Evolutionary conservation across 495 filamentous ascomycete genomes (phyloP).

Genomic region (Aspergillus carlsbadensis): DNA sequence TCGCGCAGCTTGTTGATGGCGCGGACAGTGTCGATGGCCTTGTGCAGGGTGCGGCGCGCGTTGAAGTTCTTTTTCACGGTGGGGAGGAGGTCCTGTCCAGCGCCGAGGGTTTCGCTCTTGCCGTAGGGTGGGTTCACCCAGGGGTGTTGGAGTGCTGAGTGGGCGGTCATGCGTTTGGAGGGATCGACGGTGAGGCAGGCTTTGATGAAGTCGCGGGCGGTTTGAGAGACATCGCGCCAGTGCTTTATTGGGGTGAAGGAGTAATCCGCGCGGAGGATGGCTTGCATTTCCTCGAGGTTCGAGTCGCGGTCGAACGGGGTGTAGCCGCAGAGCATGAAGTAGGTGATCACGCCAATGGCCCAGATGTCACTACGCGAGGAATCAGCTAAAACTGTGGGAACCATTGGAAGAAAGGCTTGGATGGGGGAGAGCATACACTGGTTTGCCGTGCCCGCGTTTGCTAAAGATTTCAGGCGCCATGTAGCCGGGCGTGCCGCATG

Average conservation of each 20-base stretch:
- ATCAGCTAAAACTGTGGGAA: conserved; percentile 1
- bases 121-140: conserved; percentile 71
- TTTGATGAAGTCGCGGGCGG: conserved; percentile 86
- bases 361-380: conserved; percentile 64
- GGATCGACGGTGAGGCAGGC: conserved; percentile 89
- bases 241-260: conserved; percentile 93
- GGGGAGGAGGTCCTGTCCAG: conserved; percentile 76
- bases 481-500: conserved; percentile 95
- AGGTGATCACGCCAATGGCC: conserved; percentile 83
- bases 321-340: conserved; percentile 97
- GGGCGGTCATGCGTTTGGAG: conserved; percentile 82
- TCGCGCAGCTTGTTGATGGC: conserved; percentile 96
- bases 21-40: conserved; percentile 96
- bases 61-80: conserved; percentile 99
- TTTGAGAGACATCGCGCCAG: conserved; percentile 88
- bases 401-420: background rate
- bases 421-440: conserved; percentile 55
- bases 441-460: conserved; percentile 75
- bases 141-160: conserved; percentile 84
- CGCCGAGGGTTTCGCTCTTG: conserved; percentile 28
- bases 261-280: conserved; percentile 95
- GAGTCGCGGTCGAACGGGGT: conserved; percentile 97
- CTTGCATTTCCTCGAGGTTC: conserved; percentile 99
- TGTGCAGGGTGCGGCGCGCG: conserved; percentile 86
- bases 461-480: conserved; percentile 87